Evolutionary conservation across 2,329 filamentous ascomycete genomes (phyloP), one percentile per base, ranked within the genome.

Genomic region (Microdochium nivale): DNA sequence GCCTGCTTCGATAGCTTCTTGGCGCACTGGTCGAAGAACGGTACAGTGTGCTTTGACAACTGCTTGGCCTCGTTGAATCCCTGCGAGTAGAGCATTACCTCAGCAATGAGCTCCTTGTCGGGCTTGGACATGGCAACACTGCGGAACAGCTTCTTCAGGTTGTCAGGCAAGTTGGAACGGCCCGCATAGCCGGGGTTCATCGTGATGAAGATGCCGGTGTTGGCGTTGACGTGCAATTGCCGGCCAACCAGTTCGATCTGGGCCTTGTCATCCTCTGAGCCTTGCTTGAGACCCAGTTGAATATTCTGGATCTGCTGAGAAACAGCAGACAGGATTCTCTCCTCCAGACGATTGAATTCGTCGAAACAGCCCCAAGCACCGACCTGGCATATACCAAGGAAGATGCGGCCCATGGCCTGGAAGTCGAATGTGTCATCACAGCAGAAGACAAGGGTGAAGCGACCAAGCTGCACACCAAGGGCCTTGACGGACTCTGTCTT

Each of bases 261-360:
- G 2, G 90, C 78, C 65, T 88, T 90, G 7, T 87, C 82, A 60
- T 96, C 88, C 51, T 90, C 84, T 8, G 76, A 86, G 32, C 87
- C 86, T 66, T 92, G 90, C 67, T 91, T 91, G 51, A 99, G 76
- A 52, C 95, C 94, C 56, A 97, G 83, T 68, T 99, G 94, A 56
- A 99, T 99, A 65, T 99, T 99, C 65, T 99, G 94, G 50, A 99
- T 95, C 67, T 99, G 95, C 68, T 99, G 94, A 21, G 95, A 99
- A 16, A 99, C 95, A 19, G 94, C 94, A 46, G 95, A 99, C 55
- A 99, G 72, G 54, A 99, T 99, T 57, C 94, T 85, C 73, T 99
- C 94, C 64, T 99, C 94, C 21, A 99, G 78, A 79, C 94, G 88
- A 71, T 99, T 99, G 78, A 99, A 99, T 74, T 99, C 94, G 65